Evolutionary conservation across 495 filamentous ascomycete species (phyloP), one percentile per base, ranked within the genome.

Genomic region (Rusavskia elegans): DNA sequence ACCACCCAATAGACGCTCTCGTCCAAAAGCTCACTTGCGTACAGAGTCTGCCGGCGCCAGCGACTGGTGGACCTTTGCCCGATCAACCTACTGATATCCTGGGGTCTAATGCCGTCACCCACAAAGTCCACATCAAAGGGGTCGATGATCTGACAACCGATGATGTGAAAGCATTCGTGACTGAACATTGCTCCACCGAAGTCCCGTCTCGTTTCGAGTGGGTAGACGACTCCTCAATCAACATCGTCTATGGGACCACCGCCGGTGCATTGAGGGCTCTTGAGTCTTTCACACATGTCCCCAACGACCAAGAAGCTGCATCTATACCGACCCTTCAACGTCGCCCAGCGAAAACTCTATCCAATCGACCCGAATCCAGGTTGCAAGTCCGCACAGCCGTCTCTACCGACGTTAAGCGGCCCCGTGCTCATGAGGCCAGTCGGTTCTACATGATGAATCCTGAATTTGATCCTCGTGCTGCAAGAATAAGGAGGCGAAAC

Each of bases 161-260:
- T 21, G 76, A 95, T 52, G 80, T 95, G 57, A 79, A 81, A 56
- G 64, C 70, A 55, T 97, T 84, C 57, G 74, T 83, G 2, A 50
- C 63, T 5, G 76, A 85, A 50, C 77, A 89, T 63, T 85, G 79
- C 59, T 59, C 73, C 14, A 56, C 64, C 3, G 68, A 75, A 14
- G 57, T 61, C 6, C 75, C 83, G 29, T 61, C 69, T 21, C 75
- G 77, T 19, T 68, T 96, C 57, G 87, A 96, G 66, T 98, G 92
- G 92, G 89, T 98, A 55, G 84, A 98, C 59, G 92, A 98, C 63
- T 83, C 78, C 17, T 92, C 89, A 0, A 87, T 87, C 54, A 96
- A 95, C 57, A 63, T 95, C 32, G 61, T 90, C 41, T 98, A 88
- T 70, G 70, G 74, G 27, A 76, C 72, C 23, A 66, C 83, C 19